Evolutionary conservation across 2,329 filamentous ascomycete species (phyloP).

Genomic region (Verticillium isaacii): DNA sequence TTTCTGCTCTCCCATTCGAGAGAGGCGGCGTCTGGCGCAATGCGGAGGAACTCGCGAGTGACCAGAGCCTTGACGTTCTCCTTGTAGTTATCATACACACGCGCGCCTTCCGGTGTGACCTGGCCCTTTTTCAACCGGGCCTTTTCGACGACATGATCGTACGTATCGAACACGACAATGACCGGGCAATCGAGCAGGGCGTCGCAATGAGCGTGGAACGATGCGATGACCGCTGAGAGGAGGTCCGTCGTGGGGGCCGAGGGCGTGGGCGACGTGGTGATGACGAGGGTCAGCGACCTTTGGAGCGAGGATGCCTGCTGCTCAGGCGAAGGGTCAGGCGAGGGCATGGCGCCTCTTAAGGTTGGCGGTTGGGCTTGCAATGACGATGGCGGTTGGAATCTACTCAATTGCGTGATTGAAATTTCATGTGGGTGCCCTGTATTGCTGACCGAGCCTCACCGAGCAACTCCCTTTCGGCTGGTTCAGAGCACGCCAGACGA

Average conservation of each 20-base stretch:
- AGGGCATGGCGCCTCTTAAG: not conserved
- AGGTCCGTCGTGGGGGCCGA: slow-evolving; percentile 49
- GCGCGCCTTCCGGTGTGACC: slow-evolving; percentile 40
- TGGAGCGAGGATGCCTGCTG: not conserved
- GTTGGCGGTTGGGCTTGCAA: not conserved
- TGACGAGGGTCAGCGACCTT: slow-evolving; percentile 35
- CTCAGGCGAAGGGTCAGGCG: not conserved
- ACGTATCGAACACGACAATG: slow-evolving; percentile 48
- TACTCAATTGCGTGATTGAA: not conserved
- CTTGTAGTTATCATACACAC: slow-evolving; percentile 39
- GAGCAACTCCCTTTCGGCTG: not conserved
- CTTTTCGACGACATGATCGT: slow-evolving; percentile 37
- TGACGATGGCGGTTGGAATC: not conserved
- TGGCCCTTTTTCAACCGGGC: slow-evolving; percentile 49
- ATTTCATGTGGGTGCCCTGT: not conserved
- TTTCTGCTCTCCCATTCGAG: slow-evolving; percentile 8
- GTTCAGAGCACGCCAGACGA: too few relatives aligned
- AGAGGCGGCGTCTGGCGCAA: not conserved
- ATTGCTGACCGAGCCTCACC: not conserved
- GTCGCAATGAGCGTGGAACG: slow-evolving; percentile 38
- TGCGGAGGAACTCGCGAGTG: not conserved
- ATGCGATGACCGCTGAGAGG: slow-evolving; percentile 38
- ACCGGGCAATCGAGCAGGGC: slow-evolving; percentile 35
- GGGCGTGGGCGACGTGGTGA: slow-evolving; percentile 52
- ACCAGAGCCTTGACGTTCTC: slow-evolving; percentile 39